Conservation (phyloP, 176 grass and related monocot genomes). For the Thinopyrum elongatum region DNA sequence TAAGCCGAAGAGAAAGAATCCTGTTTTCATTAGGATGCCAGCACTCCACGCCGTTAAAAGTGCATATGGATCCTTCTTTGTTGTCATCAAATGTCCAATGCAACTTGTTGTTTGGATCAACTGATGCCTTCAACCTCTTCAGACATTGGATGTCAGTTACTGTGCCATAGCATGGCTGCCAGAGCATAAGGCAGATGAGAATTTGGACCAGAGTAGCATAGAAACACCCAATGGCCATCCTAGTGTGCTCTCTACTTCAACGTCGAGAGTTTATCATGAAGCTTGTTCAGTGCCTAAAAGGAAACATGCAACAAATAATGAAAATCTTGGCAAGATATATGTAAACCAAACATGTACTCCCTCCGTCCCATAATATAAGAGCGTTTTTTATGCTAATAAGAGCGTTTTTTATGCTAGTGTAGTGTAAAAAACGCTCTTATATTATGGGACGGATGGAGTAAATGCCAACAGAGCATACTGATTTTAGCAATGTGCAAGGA, state of each 20-base stretch:
- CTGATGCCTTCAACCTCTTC: slow-evolving; percentile 45
- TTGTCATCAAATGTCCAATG: slow-evolving; percentile 59
- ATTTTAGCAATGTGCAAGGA: not conserved
- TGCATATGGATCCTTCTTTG: slow-evolving; percentile 70
- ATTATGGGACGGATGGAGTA: not conserved
- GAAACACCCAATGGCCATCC: slow-evolving; percentile 18
- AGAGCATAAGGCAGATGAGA: slow-evolving; percentile 26
- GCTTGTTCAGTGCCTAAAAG: not conserved
- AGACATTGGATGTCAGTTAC: slow-evolving; percentile 58
- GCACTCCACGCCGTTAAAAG: slow-evolving; percentile 80
- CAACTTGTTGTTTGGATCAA: slow-evolving; percentile 59
- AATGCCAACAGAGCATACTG: not conserved
- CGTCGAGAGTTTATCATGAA: not conserved
- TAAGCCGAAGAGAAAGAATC: slow-evolving; percentile 65
- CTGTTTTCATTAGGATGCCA: slow-evolving; percentile 94
- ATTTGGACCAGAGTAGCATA: not conserved
- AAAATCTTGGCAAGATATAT: not conserved
- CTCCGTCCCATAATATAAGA: too few relatives aligned
- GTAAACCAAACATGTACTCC: not conserved
- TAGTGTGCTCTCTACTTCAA: slow-evolving; percentile 20
- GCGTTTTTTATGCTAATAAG: too few relatives aligned
- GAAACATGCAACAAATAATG: not conserved
- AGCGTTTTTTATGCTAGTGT: too few relatives aligned
- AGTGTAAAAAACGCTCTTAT: too few relatives aligned
- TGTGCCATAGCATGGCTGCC: slow-evolving; percentile 26